Base-by-base conservation (phyloP, 495 filamentous ascomycete genomes). In the Apodospora peruviana region DNA sequence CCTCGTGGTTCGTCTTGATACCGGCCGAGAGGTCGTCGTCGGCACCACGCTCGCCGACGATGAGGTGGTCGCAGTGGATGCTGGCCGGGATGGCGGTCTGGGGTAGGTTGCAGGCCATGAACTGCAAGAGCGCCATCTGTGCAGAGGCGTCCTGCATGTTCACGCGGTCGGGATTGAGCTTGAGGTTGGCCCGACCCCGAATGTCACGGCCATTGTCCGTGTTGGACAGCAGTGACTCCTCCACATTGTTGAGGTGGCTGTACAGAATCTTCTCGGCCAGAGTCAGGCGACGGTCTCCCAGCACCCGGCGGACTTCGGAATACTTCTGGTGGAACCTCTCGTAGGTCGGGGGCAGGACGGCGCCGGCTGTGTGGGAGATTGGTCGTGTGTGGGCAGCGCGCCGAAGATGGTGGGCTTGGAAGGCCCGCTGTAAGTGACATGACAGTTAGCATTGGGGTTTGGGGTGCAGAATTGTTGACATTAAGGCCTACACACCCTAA, bases 101-200 rank as follows among this genome's bases (percentile, higher is more conserved):
- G 21, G 87, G 84, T 17, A 97, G 75, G 51, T 87, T 87, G 64
- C 93, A 97, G 19, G 89, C 88, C 91, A 98, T 98, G 79, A 98
- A 98, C 69, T 98, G 93, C 40, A 98, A 71, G 49, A 98, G 70
- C 11, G 93, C 93, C 93, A 97, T 98, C 69, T 98, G 93, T 14
- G 93, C 93, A 1, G 90, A 95, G 23, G 93, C 93, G 78, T 98
- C 93, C 67, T 98, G 93, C 93, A 97, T 97, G 38, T 94, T 94
- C 48, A 98, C 93, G 43, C 93, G 77, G 65, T 98, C 93, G 3
- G 94, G 93, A 73, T 96, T 96, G 70, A 98, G 84, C 76, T 96
- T 96, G 68, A 98, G 77, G 68, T 91, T 95, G 47, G 91, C 93
- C 56, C 80, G 83, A 50, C 91, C 93, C 39, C 93, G 82, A 50